Evolutionary conservation across 768 basidiomycete species (phyloP).

Genomic region (Lactarius tabidus): DNA sequence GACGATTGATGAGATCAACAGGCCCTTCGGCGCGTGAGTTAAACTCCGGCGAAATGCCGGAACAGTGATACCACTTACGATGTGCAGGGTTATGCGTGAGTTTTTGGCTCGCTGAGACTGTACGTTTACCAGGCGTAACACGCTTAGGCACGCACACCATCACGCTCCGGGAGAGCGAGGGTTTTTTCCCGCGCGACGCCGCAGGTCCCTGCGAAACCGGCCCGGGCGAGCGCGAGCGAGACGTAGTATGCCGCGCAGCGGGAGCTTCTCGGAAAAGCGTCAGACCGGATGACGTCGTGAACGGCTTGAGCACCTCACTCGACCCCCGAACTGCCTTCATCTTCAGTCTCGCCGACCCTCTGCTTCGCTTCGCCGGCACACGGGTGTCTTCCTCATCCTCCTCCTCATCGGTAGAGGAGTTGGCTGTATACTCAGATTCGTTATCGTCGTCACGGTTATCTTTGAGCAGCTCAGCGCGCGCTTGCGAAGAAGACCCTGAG

Average conservation of each 20-base stretch:
- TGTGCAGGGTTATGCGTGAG: no score
- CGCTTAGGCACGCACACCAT: no score
- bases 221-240: no score
- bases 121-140: no score
- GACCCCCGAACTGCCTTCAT: background rate
- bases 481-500: background rate
- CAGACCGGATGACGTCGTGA: background rate
- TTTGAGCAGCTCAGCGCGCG: background rate
- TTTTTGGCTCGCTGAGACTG: no score
- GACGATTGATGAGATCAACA: background rate
- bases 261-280: no score
- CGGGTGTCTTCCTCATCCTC: background rate
- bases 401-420: background rate
- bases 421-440: background rate
- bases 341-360: background rate
- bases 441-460: background rate
- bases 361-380: background rate
- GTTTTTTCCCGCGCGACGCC: background rate
- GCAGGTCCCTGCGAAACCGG: background rate
- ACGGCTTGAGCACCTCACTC: background rate
- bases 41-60: no score
- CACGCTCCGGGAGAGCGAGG: background rate
- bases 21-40: no score
- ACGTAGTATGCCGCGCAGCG: no score
- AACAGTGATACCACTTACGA: no score